Evolutionary conservation across 2,329 filamentous ascomycete species (phyloP).

Genomic region (Ophiostoma ulmi): DNA sequence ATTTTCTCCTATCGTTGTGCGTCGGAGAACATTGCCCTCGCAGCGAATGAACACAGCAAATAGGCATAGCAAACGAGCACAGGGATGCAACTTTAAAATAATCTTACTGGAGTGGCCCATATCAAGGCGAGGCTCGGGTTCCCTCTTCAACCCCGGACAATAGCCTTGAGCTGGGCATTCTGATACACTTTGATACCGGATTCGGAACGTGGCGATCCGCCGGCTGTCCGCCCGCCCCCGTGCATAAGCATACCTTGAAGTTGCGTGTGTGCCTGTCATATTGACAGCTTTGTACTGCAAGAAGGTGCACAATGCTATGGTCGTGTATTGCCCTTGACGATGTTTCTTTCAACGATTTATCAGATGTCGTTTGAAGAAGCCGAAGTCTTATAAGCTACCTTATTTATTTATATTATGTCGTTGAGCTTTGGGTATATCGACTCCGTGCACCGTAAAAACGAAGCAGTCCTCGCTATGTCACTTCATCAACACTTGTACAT

Average conservation of each 20-base stretch:
- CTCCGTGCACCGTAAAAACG: no score
- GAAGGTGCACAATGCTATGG: background rate
- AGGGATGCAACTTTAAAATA: no score
- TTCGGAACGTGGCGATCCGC: constrained; percentile 11
- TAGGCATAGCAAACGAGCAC: no score
- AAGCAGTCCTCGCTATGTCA: background rate
- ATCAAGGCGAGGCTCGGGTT: background rate
- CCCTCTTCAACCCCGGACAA: background rate
- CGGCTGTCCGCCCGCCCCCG: background rate
- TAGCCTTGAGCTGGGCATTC: background rate
- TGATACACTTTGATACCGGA: background rate
- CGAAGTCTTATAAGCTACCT: no score
- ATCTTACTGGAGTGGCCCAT: background rate
- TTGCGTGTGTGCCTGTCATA: background rate
- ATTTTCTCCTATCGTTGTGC: background rate
- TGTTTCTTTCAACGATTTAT: background rate
- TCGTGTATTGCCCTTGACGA: no score
- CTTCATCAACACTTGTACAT: background rate
- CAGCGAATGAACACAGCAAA: background rate
- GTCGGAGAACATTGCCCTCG: background rate
- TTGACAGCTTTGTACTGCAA: background rate
- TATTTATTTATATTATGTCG: no score
- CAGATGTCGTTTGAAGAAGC: background rate
- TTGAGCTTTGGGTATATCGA: no score
- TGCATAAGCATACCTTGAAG: no score